These are phyloP conservation scores for Silene conica DNA, from an alignment of 148 eudicot species.

Conservation along the genomic window DNA sequence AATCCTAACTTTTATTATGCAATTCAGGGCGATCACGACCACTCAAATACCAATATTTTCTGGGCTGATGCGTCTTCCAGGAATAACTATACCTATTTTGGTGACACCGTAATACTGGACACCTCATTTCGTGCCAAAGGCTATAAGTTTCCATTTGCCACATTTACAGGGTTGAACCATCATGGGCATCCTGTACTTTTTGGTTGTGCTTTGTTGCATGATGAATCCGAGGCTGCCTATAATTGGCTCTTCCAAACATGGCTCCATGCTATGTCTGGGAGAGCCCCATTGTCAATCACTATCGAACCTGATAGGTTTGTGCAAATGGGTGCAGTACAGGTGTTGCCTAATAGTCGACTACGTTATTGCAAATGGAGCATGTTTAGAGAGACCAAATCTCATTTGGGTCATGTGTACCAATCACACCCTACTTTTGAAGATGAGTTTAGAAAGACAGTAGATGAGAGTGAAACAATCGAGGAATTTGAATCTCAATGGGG, in stretches of 20 bases:
- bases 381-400: conserved; percentile 31
- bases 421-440: conserved; percentile 39
- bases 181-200: conserved; percentile 44
- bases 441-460: conserved; percentile 34
- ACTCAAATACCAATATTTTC: conserved; percentile 29
- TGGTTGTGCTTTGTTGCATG: conserved; percentile 37
- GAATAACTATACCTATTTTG: conserved; percentile 34
- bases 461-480: conserved; percentile 31
- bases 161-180: conserved; percentile 40
- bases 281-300: conserved; percentile 35
- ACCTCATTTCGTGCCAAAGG: conserved; percentile 29
- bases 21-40: conserved; percentile 30
- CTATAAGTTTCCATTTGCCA: conserved; percentile 33
- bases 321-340: conserved; percentile 34
- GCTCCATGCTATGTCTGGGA: conserved; percentile 35
- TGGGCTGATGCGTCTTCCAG: conserved; percentile 39
- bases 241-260: conserved; percentile 42
- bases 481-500: conserved; percentile 45
- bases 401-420: conserved; percentile 34
- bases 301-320: conserved; percentile 38
- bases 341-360: conserved; percentile 32
- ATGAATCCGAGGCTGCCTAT: conserved; percentile 36
- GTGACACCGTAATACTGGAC: conserved; percentile 37
- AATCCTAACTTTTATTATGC: conserved; percentile 38
- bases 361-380: conserved; percentile 42